Conservation (phyloP, 371 early-diverging fungal genomes). For the Rhizomucor miehei region DNA sequence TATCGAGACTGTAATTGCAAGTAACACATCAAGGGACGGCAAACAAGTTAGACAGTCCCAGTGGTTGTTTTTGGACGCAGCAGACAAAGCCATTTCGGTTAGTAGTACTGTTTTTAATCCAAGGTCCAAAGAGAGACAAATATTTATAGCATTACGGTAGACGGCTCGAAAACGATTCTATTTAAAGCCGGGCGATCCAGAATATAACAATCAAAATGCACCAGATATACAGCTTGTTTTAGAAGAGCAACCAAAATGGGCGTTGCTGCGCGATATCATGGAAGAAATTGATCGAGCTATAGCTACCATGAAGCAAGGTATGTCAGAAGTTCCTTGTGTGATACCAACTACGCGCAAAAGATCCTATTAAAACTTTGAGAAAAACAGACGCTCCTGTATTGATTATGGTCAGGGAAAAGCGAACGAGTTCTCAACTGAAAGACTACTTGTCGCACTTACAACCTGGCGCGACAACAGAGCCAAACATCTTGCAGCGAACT, state of each 20-base stretch:
- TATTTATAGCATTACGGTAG: slow-evolving; percentile 19
- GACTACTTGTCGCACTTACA: slow-evolving; percentile 41
- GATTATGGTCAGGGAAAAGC: slow-evolving; percentile 69
- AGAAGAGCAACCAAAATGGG: slow-evolving; percentile 94
- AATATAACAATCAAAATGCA: slow-evolving; percentile 26
- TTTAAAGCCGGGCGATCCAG: slow-evolving; percentile 40
- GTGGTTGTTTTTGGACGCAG: slow-evolving; percentile 89
- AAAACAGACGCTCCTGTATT: slow-evolving; percentile 43
- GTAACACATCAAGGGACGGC: slow-evolving; percentile 38
- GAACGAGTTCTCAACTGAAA: slow-evolving; percentile 67
- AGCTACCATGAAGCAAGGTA: slow-evolving; percentile 27
- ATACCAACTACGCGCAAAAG: neutral
- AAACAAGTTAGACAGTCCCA: slow-evolving; percentile 49
- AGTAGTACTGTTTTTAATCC: neutral
- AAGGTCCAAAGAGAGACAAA: neutral
- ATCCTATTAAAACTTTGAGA: neutral
- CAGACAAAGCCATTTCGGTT: slow-evolving; percentile 60
- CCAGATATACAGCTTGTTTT: slow-evolving; percentile 70
- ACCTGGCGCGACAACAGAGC: slow-evolving; percentile 10
- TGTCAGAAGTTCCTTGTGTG: slow-evolving; percentile 2
- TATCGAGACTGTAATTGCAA: slow-evolving; percentile 77
- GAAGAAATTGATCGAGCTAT: slow-evolving; percentile 72
- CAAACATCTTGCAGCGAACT: slow-evolving; percentile 40
- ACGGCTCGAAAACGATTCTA: slow-evolving; percentile 66
- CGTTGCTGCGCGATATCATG: slow-evolving; percentile 64